Base-by-base conservation (phyloP, 495 filamentous ascomycete genomes). In the Podospora pseudoanserina region DNA sequence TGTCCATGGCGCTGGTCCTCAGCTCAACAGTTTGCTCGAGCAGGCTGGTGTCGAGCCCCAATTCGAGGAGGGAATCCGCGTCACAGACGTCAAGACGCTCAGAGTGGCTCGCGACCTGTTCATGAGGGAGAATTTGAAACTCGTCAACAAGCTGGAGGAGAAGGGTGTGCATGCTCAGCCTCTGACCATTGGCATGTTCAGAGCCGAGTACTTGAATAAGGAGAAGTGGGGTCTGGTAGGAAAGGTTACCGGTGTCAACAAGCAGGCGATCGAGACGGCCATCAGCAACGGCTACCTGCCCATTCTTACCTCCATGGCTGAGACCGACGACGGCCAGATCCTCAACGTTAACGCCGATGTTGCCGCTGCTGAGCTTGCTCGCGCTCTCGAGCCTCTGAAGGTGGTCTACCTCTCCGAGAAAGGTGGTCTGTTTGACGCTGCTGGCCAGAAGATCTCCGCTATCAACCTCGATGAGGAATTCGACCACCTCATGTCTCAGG, bases 391-490 rank as follows among this genome's bases (percentile, higher is more conserved):
- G 81, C 95, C 95, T 34, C 82, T 98, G 72, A 99, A 99, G 88
- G 96, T 98, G 60, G 94, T 99, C 60, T 99, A 97, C 79, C 87
- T 99, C 20, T 96, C 93, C 32, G 95, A 99, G 83, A 98, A 98
- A 85, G 95, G 95, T 53, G 95, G 95, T 19, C 81, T 99, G 39
- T 97, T 96, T 81, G 93, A 98, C 76, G 94, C 92, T 65, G 92
- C 95, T 68, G 91, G 91, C 59, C 91, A 96, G 83, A 97, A 97
- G 84, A 97, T 99, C 72, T 97, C 94, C 9, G 92, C 89, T 63
- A 99, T 99, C 76, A 98, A 99, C 82, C 86, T 99, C 26, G 95
- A 99, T 73, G 94, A 99, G 80, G 95, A 99, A 79, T 99, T 91
- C 76, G 96, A 97, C 18, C 86, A 93, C 75, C 84, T 97, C 72